Conservation (phyloP, 306 rosid species). For the Pachyrhizus erosus region DNA sequence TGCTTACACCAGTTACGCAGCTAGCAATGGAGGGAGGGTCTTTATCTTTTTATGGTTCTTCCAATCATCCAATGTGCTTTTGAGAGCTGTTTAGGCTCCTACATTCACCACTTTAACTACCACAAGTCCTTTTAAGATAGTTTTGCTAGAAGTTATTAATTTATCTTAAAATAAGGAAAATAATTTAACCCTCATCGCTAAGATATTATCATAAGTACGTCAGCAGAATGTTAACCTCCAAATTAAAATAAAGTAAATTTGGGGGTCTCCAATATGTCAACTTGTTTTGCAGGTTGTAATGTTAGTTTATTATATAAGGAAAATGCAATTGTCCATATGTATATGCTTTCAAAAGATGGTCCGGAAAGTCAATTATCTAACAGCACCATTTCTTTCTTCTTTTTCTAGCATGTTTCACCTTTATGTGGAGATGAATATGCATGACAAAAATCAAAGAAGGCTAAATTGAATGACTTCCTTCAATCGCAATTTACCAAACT, state of each 20-base stretch:
- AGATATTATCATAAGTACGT: conserved; percentile 40
- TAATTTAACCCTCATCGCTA: neutral
- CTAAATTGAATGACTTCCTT: conserved; percentile 46
- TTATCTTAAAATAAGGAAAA: conserved; percentile 20
- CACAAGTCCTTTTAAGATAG: conserved; percentile 22
- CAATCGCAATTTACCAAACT: conserved; percentile 45
- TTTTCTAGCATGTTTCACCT: conserved; percentile 49
- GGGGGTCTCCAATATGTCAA: conserved; percentile 15
- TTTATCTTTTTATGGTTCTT: conserved; percentile 31
- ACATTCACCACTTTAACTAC: conserved; percentile 49
- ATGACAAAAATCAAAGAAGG: conserved; percentile 44
- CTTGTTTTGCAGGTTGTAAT: conserved; percentile 34
- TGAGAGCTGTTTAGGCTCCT: conserved; percentile 43
- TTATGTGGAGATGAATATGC: conserved; percentile 40
- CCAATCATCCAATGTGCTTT: conserved; percentile 45
- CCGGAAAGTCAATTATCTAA: conserved; percentile 59
- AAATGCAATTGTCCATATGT: conserved; percentile 19
- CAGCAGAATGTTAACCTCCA: conserved; percentile 30
- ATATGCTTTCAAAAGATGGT: conserved; percentile 48
- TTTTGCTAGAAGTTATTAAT: neutral
- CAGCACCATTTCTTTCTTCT: conserved; percentile 64
- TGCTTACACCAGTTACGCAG: conserved; percentile 41
- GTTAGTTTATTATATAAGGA: conserved; percentile 22
- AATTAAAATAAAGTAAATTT: neutral
- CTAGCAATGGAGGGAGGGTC: conserved; percentile 42